Percentiles rank a stretch among this genome's conserved stretches.
Evolutionary conservation across 2,329 filamentous ascomycete species (phyloP).

Genomic region (Zymoseptoria pseudotritici): DNA sequence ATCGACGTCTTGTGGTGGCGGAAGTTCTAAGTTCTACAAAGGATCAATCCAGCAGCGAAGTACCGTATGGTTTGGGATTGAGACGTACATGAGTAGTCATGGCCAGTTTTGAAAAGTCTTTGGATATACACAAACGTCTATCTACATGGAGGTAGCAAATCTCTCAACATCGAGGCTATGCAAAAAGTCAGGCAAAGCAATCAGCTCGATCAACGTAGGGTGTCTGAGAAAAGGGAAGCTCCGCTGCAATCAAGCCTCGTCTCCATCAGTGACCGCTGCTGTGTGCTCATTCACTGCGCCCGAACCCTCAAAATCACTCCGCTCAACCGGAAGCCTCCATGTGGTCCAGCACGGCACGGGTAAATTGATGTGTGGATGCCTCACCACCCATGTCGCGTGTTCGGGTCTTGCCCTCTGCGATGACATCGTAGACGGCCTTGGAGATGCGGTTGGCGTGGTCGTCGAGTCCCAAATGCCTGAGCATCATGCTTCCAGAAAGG

Average conservation of each 20-base stretch:
- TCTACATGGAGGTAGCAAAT: not conserved
- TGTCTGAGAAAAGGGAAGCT: not conserved
- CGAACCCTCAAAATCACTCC: not conserved
- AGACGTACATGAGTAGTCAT: too few species aligned
- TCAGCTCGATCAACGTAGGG: not conserved
- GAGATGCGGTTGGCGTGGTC: slow-evolving; percentile 98
- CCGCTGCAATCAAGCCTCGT: not conserved
- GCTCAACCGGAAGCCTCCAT: slow-evolving; percentile 56
- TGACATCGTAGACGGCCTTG: slow-evolving; percentile 73
- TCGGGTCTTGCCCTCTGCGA: slow-evolving; percentile 79
- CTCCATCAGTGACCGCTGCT: not conserved
- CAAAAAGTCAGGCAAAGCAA: not conserved
- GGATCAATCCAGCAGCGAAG: too few species aligned
- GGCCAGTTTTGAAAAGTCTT: too few species aligned
- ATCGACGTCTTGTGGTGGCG: too few species aligned
- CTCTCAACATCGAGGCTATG: not conserved
- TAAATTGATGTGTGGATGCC: slow-evolving; percentile 89
- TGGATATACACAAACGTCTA: not conserved
- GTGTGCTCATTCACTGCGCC: not conserved
- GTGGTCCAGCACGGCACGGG: slow-evolving; percentile 84
- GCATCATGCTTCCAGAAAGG: slow-evolving; percentile 91
- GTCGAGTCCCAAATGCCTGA: slow-evolving; percentile 93
- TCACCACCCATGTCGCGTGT: slow-evolving; percentile 95
- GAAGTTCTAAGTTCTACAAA: too few species aligned
- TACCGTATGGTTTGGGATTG: too few species aligned